A percentile compares a stretch with the other conserved stretches of the same genome.
Evolutionary conservation across 352 stramenopile species (phyloP).

Genomic region (Phytophthora gonapodyides): DNA sequence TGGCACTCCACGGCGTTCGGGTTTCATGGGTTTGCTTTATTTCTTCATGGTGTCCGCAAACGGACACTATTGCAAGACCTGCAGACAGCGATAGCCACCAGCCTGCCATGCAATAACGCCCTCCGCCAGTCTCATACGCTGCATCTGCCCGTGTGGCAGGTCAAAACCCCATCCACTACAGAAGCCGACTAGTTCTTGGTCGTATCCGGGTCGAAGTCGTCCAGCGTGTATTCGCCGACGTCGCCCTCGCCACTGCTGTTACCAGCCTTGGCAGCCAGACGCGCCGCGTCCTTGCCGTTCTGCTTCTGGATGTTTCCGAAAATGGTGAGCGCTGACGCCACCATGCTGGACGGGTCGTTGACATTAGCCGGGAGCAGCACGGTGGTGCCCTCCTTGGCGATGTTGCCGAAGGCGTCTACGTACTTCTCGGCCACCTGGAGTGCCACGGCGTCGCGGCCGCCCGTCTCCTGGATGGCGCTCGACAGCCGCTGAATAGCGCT

Average conservation of each 20-base stretch:
- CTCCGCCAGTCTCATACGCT: slow-evolving; percentile 5
- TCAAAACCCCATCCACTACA: slow-evolving; percentile 6
- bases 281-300: slow-evolving; percentile 40
- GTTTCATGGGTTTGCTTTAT: slow-evolving; percentile 26
- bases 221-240: slow-evolving; percentile 67
- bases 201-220: slow-evolving; percentile 50
- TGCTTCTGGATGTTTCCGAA: slow-evolving; percentile 90
- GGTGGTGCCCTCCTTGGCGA: slow-evolving; percentile 91
- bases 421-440: slow-evolving; percentile 93
- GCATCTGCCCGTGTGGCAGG: slow-evolving; percentile 3
- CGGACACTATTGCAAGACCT: not conserved
- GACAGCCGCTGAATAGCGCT: slow-evolving; percentile 81
- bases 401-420: slow-evolving; percentile 90
- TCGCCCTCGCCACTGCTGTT: slow-evolving; percentile 22
- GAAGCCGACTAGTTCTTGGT: slow-evolving; percentile 33
- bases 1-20: not conserved
- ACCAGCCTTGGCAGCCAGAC: slow-evolving; percentile 25
- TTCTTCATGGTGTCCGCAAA: slow-evolving; percentile 5
- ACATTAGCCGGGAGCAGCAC: slow-evolving; percentile 80
- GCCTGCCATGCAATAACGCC: not conserved
- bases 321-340: slow-evolving; percentile 88
- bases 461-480: slow-evolving; percentile 61
- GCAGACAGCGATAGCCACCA: not conserved
- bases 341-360: slow-evolving; percentile 89
- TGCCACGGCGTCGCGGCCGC: slow-evolving; percentile 81